These are phyloP conservation scores for Neurospora sp. DNA, from an alignment of 495 filamentous ascomycete species.

Conservation along the genomic window DNA sequence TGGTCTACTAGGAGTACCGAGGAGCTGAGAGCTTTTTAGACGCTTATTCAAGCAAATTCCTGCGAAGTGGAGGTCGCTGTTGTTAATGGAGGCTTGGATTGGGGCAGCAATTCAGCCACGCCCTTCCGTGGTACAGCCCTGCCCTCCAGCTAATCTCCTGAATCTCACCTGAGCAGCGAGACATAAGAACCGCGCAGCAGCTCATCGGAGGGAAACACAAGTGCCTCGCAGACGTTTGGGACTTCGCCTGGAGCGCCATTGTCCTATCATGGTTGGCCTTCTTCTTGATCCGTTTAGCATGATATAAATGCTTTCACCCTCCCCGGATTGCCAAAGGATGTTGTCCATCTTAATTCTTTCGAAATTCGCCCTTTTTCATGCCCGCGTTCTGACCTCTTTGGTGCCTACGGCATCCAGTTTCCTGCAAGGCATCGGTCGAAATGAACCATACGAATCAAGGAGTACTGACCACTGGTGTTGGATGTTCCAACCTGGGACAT, in stretches of 20 bases:
- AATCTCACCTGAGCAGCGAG: not conserved
- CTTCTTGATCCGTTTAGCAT: not conserved
- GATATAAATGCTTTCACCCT: not conserved
- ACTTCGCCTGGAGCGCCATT: not conserved
- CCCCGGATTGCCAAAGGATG: not conserved
- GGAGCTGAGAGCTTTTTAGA: not conserved
- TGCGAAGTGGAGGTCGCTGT: not conserved
- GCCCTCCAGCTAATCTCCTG: not conserved
- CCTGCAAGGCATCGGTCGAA: not conserved
- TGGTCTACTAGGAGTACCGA: not conserved
- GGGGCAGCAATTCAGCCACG: not conserved
- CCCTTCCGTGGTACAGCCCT: not conserved
- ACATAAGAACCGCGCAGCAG: not conserved
- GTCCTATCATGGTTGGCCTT: not conserved
- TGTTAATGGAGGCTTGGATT: not conserved
- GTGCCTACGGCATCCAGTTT: not conserved
- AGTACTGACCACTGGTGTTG: not conserved
- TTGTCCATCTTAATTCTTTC: not conserved
- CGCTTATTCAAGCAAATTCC: not conserved
- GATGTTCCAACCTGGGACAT: not conserved
- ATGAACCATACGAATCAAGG: not conserved
- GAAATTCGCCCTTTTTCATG: not conserved
- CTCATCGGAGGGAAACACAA: not conserved
- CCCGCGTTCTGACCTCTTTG: not conserved
- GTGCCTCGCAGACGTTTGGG: not conserved